A percentile compares a stretch with the other conserved stretches of the same genome.
Conservation (phyloP, 2,329 filamentous ascomycete genomes). For the Elsinoe perseae region DNA sequence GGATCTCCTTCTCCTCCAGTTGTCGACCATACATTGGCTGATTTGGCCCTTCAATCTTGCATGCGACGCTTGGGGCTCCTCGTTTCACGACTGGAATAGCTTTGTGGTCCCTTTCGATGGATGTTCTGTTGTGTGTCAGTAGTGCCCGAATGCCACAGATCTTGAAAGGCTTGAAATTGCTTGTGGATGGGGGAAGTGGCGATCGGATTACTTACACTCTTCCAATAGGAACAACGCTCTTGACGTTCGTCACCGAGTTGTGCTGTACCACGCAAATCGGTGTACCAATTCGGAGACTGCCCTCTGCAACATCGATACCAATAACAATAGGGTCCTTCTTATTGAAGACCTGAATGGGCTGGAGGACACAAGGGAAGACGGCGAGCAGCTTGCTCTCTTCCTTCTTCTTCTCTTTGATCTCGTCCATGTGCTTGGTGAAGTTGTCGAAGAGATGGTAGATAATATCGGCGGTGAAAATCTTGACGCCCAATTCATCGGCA, state of each 20-base stretch:
- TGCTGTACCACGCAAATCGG: conserved; percentile 81
- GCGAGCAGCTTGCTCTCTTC: conserved; percentile 92
- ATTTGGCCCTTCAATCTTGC: conserved; percentile 92
- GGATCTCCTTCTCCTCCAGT: conserved; percentile 77
- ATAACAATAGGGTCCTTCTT: conserved; percentile 94
- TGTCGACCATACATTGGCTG: conserved; percentile 94
- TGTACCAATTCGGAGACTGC: conserved; percentile 76
- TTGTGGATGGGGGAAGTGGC: too few relatives aligned
- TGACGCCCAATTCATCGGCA: conserved; percentile 88
- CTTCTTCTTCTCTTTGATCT: conserved; percentile 83
- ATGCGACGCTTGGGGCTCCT: conserved; percentile 89
- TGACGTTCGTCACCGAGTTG: conserved; percentile 68
- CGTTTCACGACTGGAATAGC: conserved; percentile 86
- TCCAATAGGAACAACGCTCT: conserved; percentile 77
- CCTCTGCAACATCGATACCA: conserved; percentile 91
- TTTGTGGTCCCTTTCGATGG: conserved; percentile 97
- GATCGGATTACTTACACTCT: conserved; percentile 98
- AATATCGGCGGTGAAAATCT: conserved; percentile 97
- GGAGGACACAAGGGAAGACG: conserved; percentile 91
- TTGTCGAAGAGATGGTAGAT: conserved; percentile 98
- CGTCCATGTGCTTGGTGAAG: conserved; percentile 90
- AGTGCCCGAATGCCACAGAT: background rate
- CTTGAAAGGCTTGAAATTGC: too few relatives aligned
- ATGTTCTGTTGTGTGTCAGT: conserved; percentile 52
- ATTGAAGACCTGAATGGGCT: conserved; percentile 91